A percentile compares a stretch with the other conserved stretches of the same genome.
Conservation (phyloP, 2,329 filamentous ascomycete species). For the Blastomyces percursus region DNA sequence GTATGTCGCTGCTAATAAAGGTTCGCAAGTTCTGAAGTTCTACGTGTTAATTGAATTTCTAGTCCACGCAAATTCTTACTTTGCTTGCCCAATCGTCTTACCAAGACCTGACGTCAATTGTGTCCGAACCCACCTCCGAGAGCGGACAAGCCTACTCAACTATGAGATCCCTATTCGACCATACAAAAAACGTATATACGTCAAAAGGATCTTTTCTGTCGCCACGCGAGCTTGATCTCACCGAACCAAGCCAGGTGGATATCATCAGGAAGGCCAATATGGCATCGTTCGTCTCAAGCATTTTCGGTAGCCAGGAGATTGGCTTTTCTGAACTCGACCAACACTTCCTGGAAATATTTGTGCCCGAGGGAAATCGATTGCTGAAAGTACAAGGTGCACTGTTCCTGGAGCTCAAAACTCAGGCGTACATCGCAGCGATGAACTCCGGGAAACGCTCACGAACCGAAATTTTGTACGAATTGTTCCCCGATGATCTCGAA, state of each 20-base stretch:
- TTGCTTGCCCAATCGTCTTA: constrained; percentile 47
- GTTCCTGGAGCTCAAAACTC: constrained; percentile 55
- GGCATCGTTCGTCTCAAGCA: constrained; percentile 52
- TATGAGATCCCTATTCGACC: constrained; percentile 51
- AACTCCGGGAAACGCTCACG: constrained; percentile 45
- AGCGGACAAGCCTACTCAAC: constrained; percentile 52
- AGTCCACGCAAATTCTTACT: constrained; percentile 50
- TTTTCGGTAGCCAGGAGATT: constrained; percentile 54
- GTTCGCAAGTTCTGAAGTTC: constrained; percentile 9
- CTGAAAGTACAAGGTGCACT: constrained; percentile 50
- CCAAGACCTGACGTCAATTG: constrained; percentile 46
- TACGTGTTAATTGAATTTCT: constrained; percentile 3
- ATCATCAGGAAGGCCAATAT: constrained; percentile 54
- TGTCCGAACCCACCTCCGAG: constrained; percentile 45
- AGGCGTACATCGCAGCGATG: constrained; percentile 53
- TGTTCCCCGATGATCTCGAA: constrained; percentile 50
- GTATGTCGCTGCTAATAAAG: constrained; percentile 31
- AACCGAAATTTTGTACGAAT: constrained; percentile 46
- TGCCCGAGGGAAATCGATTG: constrained; percentile 47
- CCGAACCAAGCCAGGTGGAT: constrained; percentile 44
- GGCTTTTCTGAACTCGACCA: constrained; percentile 54
- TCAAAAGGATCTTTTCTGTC: constrained; percentile 47
- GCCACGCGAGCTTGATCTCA: constrained; percentile 42
- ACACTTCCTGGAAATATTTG: constrained; percentile 53
- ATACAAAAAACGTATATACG: constrained; percentile 52